A percentile compares a stretch with the other conserved stretches of the same genome.
Conservation (phyloP, 805 yeast genomes). For the Saccharomyces jurei region DNA sequence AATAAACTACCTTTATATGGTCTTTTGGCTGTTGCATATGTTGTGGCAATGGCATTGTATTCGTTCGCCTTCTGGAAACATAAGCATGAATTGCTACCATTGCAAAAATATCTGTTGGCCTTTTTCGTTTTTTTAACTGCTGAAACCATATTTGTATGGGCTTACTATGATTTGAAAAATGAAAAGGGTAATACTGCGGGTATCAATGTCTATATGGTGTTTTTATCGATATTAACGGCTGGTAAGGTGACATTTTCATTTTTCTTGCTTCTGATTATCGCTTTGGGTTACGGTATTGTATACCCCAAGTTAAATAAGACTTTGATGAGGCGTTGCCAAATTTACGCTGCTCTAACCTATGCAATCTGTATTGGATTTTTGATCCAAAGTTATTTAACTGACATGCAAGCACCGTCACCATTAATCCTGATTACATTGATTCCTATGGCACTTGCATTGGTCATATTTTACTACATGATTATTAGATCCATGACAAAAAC, state of each 20-base stretch:
- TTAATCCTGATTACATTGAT: slow-evolving; percentile 52
- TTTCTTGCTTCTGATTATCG: slow-evolving; percentile 74
- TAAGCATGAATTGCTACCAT: slow-evolving; percentile 77
- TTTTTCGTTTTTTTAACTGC: slow-evolving; percentile 74
- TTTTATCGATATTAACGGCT: slow-evolving; percentile 73
- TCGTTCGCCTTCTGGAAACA: slow-evolving; percentile 79
- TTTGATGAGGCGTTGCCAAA: slow-evolving; percentile 61
- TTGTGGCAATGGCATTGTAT: slow-evolving; percentile 72
- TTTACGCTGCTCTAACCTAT: slow-evolving; percentile 51
- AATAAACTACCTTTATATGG: slow-evolving; percentile 90
- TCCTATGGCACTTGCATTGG: slow-evolving; percentile 64
- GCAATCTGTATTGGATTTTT: slow-evolving; percentile 46
- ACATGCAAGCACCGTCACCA: slow-evolving; percentile 42
- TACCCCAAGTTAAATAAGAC: slow-evolving; percentile 72
- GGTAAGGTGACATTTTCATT: slow-evolving; percentile 80
- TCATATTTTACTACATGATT: slow-evolving; percentile 66
- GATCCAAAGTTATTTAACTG: slow-evolving; percentile 44
- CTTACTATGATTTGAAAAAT: slow-evolving; percentile 79
- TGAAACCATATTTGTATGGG: slow-evolving; percentile 85
- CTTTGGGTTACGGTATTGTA: slow-evolving; percentile 93
- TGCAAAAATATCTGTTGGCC: slow-evolving; percentile 84
- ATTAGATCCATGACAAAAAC: slow-evolving; percentile 69
- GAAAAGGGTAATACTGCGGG: slow-evolving; percentile 45
- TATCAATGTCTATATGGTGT: slow-evolving; percentile 65
- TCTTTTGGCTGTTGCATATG: slow-evolving; percentile 72